Evolutionary conservation across 768 basidiomycete genomes (phyloP).

Genomic region (Boletus rex-veris): DNA sequence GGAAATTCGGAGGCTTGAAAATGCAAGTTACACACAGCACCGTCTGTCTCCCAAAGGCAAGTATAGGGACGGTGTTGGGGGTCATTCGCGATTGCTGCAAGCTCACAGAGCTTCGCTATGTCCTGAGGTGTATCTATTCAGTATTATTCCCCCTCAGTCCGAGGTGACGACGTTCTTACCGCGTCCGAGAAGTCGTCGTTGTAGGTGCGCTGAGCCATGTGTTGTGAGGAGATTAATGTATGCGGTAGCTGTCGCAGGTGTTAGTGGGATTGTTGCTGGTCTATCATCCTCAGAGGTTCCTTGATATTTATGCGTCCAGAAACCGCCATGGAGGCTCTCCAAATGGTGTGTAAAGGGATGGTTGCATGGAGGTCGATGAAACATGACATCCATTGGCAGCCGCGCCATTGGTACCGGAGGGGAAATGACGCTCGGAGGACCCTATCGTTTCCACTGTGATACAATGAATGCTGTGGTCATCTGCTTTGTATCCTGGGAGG

Average conservation of each 20-base stretch:
- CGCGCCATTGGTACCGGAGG: no score
- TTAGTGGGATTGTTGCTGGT: slow-evolving; percentile 2
- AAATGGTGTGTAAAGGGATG: no score
- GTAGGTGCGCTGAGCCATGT: background rate
- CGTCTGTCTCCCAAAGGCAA: slow-evolving; percentile 16
- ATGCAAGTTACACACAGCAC: background rate
- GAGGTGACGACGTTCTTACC: slow-evolving; percentile 3
- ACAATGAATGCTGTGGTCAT: no score
- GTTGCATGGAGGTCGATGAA: no score
- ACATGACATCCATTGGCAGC: no score
- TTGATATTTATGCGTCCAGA: slow-evolving; percentile 18
- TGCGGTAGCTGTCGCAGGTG: background rate
- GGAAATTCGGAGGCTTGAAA: slow-evolving; percentile 12
- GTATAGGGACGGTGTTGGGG: slow-evolving; percentile 7
- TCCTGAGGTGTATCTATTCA: slow-evolving; percentile 14
- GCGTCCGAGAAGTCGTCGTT: slow-evolving; percentile 7
- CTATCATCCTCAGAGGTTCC: background rate
- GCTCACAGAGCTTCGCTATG: background rate
- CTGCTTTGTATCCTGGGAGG: no score
- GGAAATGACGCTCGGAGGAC: no score
- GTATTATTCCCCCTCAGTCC: background rate
- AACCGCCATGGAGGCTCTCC: background rate
- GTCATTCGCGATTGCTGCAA: background rate
- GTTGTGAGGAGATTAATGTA: background rate
- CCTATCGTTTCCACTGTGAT: no score